Percentiles rank a stretch among this genome's conserved stretches.
Conservation (phyloP, 257 asterid species). For the Coffea eugenioides region DNA sequence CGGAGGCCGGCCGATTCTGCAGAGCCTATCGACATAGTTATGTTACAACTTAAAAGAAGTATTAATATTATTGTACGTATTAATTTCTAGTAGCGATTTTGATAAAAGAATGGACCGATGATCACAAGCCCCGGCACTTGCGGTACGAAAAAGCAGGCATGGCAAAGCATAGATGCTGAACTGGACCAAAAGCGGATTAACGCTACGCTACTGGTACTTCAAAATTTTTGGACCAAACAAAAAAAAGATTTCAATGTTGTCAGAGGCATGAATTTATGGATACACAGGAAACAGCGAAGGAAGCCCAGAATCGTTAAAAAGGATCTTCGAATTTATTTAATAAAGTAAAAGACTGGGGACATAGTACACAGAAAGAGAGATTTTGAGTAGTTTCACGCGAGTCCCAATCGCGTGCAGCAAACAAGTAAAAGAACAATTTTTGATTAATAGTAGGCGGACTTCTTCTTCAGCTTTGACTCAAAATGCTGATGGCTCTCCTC, state of each 20-base stretch:
- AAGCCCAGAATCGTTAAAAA: neutral
- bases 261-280: slow-evolving; percentile 31
- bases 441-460: no score
- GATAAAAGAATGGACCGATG: no score
- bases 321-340: neutral
- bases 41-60: neutral
- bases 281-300: neutral
- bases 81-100: neutral
- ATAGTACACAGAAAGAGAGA: neutral
- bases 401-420: slow-evolving; percentile 20
- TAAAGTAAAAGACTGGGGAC: neutral
- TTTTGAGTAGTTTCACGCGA: slow-evolving; percentile 10
- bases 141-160: neutral
- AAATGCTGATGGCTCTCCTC: neutral
- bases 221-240: slow-evolving; percentile 20
- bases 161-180: neutral
- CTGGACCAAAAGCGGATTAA: slow-evolving; percentile 10
- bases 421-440: neutral
- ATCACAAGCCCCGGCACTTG: neutral
- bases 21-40: neutral
- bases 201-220: neutral
- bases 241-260: slow-evolving; percentile 26
- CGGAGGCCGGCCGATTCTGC: neutral
- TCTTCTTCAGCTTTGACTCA: slow-evolving; percentile 30
- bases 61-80: neutral